Conservation (phyloP, 2,329 filamentous ascomycete species). For the Colletotrichum liaoningense region DNA sequence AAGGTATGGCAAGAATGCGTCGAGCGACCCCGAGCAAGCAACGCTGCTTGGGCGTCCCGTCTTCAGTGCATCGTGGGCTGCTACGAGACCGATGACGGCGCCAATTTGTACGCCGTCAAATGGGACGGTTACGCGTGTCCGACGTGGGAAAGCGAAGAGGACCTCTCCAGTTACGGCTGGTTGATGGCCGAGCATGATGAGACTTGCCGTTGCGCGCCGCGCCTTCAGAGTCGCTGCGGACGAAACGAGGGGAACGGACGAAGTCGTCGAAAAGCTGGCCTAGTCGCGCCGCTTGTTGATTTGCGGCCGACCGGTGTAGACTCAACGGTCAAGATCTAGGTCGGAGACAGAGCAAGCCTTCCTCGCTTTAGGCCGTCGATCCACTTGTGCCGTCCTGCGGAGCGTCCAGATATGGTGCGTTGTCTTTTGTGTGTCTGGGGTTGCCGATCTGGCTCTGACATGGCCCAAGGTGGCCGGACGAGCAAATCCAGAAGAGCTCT, state of each 20-base stretch:
- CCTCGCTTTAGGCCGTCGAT: neutral
- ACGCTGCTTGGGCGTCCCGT: neutral
- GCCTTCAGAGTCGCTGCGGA: neutral
- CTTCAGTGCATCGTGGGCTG: neutral
- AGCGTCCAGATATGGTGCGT: too few species aligned
- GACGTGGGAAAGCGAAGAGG: slow-evolving; percentile 10
- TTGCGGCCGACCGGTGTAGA: neutral
- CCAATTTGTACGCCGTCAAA: neutral
- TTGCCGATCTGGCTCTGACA: too few species aligned
- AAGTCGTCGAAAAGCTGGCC: neutral
- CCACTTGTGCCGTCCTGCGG: neutral
- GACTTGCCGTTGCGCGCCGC: neutral
- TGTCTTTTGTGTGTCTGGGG: too few species aligned
- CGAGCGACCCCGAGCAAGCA: neutral
- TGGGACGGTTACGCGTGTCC: slow-evolving; percentile 2
- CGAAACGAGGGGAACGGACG: neutral
- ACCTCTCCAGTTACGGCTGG: neutral
- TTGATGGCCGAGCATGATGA: neutral
- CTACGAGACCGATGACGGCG: neutral
- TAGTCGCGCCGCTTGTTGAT: neutral
- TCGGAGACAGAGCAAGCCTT: neutral
- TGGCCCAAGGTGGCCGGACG: neutral
- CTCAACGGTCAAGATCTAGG: neutral
- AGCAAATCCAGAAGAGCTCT: neutral
- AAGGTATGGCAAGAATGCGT: slow-evolving; percentile 5